Conservation (phyloP, 163 green algal genomes). For the Trebouxiophyceae sp. region DNA sequence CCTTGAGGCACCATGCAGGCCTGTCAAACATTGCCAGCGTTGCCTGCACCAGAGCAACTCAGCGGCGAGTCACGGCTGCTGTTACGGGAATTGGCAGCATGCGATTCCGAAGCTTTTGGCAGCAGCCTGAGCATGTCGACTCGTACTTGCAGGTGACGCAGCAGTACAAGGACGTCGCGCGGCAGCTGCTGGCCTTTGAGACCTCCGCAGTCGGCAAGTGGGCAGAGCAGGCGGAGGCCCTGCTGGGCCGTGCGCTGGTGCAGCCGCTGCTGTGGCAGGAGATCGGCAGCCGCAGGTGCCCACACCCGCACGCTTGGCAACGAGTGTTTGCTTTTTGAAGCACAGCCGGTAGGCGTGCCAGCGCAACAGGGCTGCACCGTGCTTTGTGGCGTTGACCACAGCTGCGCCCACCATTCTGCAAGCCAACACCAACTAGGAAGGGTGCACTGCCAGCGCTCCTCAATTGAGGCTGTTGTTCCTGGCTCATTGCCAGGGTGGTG, state of each 20-base stretch:
- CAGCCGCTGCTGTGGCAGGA: neutral
- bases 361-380: too few relatives aligned
- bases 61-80: neutral
- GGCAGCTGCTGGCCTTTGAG: neutral
- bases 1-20: neutral
- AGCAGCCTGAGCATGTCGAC: neutral
- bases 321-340: too few relatives aligned
- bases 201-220: neutral
- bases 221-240: neutral
- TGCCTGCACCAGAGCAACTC: neutral
- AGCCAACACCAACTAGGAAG: too few relatives aligned
- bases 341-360: too few relatives aligned
- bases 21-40: neutral
- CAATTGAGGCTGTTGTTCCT: too few relatives aligned
- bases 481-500: too few relatives aligned
- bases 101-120: neutral
- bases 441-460: too few relatives aligned
- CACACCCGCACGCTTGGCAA: too few relatives aligned
- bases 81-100: neutral
- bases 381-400: too few relatives aligned
- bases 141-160: neutral
- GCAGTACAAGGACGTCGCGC: neutral
- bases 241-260: neutral
- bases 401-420: too few relatives aligned
- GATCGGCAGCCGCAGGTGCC: too few relatives aligned